Conservation (phyloP, 805 yeast genomes). For the Candida piceae region DNA sequence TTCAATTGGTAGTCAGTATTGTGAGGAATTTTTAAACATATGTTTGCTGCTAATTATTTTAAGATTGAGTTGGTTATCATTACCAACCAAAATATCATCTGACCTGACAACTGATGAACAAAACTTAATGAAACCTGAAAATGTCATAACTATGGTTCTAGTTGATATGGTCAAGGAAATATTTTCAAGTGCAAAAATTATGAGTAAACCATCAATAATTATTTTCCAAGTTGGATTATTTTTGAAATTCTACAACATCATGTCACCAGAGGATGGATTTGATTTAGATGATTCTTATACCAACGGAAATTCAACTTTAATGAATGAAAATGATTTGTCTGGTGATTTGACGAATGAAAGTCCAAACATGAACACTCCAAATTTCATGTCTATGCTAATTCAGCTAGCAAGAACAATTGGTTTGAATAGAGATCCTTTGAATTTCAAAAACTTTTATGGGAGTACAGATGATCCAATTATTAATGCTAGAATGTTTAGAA, state of each 20-base stretch:
- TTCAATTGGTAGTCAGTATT: slow-evolving; percentile 30
- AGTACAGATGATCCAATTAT: slow-evolving; percentile 25
- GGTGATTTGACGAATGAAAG: slow-evolving; percentile 31
- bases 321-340: slow-evolving; percentile 30
- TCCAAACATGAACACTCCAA: slow-evolving; percentile 33
- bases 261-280: slow-evolving; percentile 54
- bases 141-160: slow-evolving; percentile 35
- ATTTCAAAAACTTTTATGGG: slow-evolving; percentile 31
- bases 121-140: slow-evolving; percentile 35
- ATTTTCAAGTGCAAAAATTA: slow-evolving; percentile 36
- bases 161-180: slow-evolving; percentile 43
- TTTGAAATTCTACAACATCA: slow-evolving; percentile 49
- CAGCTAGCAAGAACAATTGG: slow-evolving; percentile 44
- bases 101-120: slow-evolving; percentile 28
- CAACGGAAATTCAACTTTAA: slow-evolving; percentile 17
- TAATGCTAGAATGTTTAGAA: slow-evolving; percentile 28
- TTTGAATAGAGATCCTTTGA: slow-evolving; percentile 43
- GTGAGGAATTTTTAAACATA: slow-evolving; percentile 42
- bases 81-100: slow-evolving; percentile 36
- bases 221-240: slow-evolving; percentile 57
- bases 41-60: slow-evolving; percentile 49
- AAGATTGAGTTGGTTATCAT: slow-evolving; percentile 51
- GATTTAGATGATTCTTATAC: slow-evolving; percentile 38
- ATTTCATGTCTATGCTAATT: slow-evolving; percentile 32
- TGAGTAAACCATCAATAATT: slow-evolving; percentile 41